These are phyloP conservation scores for Umbelopsis vinacea DNA, from an alignment of 192 early-diverging fungal genomes.

Conservation along the genomic window DNA sequence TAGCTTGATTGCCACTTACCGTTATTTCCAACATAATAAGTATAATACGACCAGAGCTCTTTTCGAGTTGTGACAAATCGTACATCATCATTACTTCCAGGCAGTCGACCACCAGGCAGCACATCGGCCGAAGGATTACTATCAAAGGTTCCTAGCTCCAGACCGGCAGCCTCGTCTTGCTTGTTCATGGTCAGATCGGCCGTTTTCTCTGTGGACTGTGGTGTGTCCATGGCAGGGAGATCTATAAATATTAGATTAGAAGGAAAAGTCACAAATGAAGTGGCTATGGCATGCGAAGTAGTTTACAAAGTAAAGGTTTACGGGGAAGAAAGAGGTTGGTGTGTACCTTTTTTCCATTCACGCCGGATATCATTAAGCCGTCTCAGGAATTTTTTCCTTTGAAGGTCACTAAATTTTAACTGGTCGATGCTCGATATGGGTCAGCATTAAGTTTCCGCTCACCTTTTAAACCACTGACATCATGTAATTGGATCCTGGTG, in stretches of 20 bases:
- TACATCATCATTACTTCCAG: conserved; percentile 5
- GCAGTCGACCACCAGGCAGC: conserved; percentile 4
- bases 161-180: not conserved
- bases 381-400: too few relatives aligned
- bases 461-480: too few relatives aligned
- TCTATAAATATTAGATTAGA: not conserved
- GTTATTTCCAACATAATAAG: conserved; percentile 22
- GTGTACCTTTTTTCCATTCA: too few relatives aligned
- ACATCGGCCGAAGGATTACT: not conserved
- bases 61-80: conserved; percentile 14
- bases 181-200: not conserved
- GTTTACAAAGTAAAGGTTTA: not conserved
- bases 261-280: not conserved
- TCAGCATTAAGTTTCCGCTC: too few relatives aligned
- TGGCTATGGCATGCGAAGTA: not conserved
- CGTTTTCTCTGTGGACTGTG: not conserved
- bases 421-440: too few relatives aligned
- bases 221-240: not conserved
- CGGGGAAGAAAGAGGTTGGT: too few relatives aligned
- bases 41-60: conserved; percentile 11
- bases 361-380: too few relatives aligned
- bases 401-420: too few relatives aligned
- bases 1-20: not conserved
- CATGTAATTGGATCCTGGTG: too few relatives aligned
- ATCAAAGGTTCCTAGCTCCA: not conserved